These are phyloP conservation scores for Hygrocybe punicea DNA, from an alignment of 768 basidiomycete species.

Conservation along the genomic window DNA sequence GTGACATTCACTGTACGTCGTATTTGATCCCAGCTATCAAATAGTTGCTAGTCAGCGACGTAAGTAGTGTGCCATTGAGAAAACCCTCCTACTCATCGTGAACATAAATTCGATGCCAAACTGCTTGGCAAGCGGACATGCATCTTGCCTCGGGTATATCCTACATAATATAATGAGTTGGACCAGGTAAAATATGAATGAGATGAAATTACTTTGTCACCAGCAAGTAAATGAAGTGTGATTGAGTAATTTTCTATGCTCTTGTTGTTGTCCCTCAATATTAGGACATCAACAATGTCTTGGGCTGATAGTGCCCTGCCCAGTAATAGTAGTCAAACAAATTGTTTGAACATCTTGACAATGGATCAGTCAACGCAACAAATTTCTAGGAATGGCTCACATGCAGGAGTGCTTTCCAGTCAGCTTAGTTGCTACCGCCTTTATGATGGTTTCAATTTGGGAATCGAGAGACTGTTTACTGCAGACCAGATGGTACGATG, in stretches of 20 bases:
- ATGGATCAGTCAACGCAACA: neutral
- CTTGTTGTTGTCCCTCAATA: conserved; percentile 72
- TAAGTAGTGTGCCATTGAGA: conserved; percentile 28
- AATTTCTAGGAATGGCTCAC: conserved; percentile 11
- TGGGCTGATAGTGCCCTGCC: conserved; percentile 74
- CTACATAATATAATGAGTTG: too few species aligned
- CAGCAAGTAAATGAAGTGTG: conserved; percentile 63
- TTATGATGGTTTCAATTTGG: conserved; percentile 62
- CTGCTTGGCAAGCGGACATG: too few species aligned
- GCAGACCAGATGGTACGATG: conserved; percentile 44
- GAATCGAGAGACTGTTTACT: conserved; percentile 61
- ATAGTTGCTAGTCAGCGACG: neutral
- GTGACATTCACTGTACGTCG: too few species aligned
- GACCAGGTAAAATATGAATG: neutral
- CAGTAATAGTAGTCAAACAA: conserved; percentile 66
- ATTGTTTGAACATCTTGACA: conserved; percentile 62
- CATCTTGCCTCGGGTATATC: too few species aligned
- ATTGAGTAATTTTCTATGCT: conserved; percentile 63
- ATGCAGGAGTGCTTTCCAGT: conserved; percentile 51
- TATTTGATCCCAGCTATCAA: conserved; percentile 77
- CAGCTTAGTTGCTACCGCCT: conserved; percentile 50
- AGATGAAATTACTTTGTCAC: conserved; percentile 40
- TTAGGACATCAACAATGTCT: conserved; percentile 78
- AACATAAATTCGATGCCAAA: too few species aligned
- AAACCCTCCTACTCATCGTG: too few species aligned